A percentile compares a stretch with the other conserved stretches of the same genome.
Conservation (phyloP, 176 grass and related monocot genomes). For the Pharus latifolius region DNA sequence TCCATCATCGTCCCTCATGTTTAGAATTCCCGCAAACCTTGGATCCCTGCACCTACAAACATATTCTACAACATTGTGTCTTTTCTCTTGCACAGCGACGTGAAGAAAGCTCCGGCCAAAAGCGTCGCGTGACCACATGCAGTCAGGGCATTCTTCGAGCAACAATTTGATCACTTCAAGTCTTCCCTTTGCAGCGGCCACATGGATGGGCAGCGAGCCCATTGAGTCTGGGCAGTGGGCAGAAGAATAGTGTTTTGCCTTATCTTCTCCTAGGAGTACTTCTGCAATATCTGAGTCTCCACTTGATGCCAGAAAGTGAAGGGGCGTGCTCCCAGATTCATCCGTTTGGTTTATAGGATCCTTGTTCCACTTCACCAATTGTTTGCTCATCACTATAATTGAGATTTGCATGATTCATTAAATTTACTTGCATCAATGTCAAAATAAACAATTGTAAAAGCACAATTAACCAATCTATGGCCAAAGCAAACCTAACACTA, state of each 20-base stretch:
- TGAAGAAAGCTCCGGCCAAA: not conserved
- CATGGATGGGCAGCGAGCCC: not conserved
- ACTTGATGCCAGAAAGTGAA: not conserved
- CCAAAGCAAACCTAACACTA: no score
- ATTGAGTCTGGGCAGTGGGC: not conserved
- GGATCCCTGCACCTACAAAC: not conserved
- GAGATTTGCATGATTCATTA: not conserved
- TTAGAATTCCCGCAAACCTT: not conserved
- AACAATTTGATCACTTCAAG: not conserved
- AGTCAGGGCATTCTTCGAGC: not conserved
- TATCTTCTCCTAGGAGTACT: not conserved
- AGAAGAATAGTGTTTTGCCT: not conserved
- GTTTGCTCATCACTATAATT: not conserved
- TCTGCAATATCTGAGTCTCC: not conserved
- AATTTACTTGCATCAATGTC: not conserved
- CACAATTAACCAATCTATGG: no score
- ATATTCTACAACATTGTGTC: not conserved
- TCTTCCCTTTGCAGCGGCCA: not conserved
- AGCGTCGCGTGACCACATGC: not conserved
- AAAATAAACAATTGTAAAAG: no score
- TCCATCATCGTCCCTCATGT: not conserved
- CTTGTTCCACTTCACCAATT: not conserved
- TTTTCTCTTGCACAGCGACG: not conserved
- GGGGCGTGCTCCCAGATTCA: not conserved
- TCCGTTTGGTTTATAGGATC: not conserved